phyloP scores from a whole-genome alignment of 495 filamentous ascomycete species.

The Wilcoxina mikolae region DNA sequence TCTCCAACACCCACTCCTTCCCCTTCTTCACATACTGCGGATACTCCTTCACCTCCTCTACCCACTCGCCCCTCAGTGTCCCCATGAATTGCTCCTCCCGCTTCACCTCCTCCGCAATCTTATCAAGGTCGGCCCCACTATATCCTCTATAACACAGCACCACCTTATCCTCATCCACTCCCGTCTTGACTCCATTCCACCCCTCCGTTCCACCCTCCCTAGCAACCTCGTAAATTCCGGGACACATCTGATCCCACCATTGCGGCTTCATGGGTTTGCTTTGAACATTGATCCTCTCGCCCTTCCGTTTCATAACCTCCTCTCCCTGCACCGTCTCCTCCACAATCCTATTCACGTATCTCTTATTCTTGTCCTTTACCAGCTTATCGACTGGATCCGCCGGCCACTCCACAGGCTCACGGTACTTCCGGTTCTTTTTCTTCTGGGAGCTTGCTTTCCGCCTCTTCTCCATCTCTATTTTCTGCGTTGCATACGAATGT shows the following conservation, averaged over 20 bases:
- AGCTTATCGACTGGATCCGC: background rate
- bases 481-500: conserved; percentile 31
- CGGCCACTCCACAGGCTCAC: background rate
- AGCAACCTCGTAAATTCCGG: background rate
- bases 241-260: background rate
- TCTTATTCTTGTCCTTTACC: background rate
- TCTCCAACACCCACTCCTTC: background rate
- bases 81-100: background rate
- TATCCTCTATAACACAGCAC: background rate
- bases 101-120: background rate
- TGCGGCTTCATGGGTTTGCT: background rate
- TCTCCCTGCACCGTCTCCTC: background rate
- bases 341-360: background rate
- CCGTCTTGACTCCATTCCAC: background rate
- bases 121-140: background rate
- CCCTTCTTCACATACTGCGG: background rate
- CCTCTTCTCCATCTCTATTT: conserved; percentile 11
- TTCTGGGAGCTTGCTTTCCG: background rate
- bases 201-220: background rate
- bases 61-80: background rate
- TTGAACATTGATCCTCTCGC: background rate
- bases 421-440: conserved; percentile 9
- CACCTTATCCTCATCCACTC: background rate
- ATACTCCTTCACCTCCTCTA: background rate
- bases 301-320: background rate